Percentiles rank a stretch among this genome's conserved stretches.
phyloP scores from a whole-genome alignment of 352 stramenopile genomes.

The Saprolegnia parasitica region DNA sequence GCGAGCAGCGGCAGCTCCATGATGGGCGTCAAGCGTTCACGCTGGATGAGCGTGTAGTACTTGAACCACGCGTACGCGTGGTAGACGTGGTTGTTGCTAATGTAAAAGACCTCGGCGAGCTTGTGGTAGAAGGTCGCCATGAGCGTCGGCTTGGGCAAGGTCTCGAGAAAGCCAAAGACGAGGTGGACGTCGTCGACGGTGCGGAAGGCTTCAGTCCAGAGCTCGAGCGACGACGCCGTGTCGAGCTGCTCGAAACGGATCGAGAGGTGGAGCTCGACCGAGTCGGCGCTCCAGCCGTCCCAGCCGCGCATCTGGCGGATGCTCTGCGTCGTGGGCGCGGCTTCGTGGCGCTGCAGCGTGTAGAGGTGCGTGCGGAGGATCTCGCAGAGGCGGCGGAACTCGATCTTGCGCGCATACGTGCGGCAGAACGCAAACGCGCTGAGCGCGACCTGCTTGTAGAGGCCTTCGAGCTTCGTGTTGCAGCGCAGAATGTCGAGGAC shows the following conservation, averaged over 20 bases:
- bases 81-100: constrained; percentile 96
- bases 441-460: constrained; percentile 75
- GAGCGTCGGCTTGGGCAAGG: constrained; percentile 90
- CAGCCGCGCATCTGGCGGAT: constrained; percentile 89
- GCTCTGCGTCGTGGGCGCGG: constrained; percentile 63
- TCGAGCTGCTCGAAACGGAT: constrained; percentile 97
- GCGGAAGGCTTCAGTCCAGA: constrained; percentile 97
- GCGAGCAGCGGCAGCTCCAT: constrained; percentile 85
- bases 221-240: constrained; percentile 90
- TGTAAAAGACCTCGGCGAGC: constrained; percentile 96
- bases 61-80: constrained; percentile 97
- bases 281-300: constrained; percentile 94
- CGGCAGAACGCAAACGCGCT: constrained; percentile 82
- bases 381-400: constrained; percentile 96
- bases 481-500: constrained; percentile 97
- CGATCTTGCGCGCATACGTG: constrained; percentile 89
- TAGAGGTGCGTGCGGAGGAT: constrained; percentile 96
- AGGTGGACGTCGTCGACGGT: constrained; percentile 99
- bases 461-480: constrained; percentile 89
- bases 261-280: constrained; percentile 94
- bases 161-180: constrained; percentile 89
- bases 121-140: constrained; percentile 98
- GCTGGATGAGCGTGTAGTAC: constrained; percentile 88
- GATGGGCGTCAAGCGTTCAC: constrained; percentile 75
- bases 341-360: constrained; percentile 91